Base-by-base conservation (phyloP, 768 basidiomycete species). In the Suillus placidus region DNA sequence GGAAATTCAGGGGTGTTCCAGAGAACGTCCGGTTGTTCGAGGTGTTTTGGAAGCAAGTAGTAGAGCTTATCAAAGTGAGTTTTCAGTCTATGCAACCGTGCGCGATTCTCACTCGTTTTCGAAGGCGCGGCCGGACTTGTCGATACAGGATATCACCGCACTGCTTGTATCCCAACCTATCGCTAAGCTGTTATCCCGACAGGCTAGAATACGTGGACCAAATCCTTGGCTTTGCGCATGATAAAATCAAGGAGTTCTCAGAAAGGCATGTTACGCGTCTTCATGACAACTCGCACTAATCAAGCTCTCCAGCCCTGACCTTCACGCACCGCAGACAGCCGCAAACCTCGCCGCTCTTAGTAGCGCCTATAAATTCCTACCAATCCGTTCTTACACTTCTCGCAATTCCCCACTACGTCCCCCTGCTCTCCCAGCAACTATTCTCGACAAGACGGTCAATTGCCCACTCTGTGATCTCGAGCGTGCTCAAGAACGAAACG, bases 11-110 rank as follows among this genome's bases (percentile, higher is more conserved):
- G 76, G 97, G 97, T 23, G 89, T 99, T 51, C 97, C 97, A 9
- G 93, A 95, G 74, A 86, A 98, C 69, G 97, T 97, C 30, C 93
- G 91, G 73, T 79, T 99, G 61, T 99, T 99, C 68, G 97, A 99
- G 74, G 95, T 99, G 13, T 99, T 99, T 76, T 99, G 97, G 97
- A 90, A 92, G 68, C 97, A 99, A 76, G 94, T 99, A 6, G 96
- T 99, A 13, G 92, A 97, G 75, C 87, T 99, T 34, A 96, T 99
- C 83, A 97, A 96, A 87, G 95, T 94, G 70, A 23, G 85, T 74
- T 23, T n/a, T 52, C 16, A 35, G 30, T 16, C 18, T 37, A 38
- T 13, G 16, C 52, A 38, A 16, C 16, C 0, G 18, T 65, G 35
- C 26, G 37, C 1, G 37, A 58, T 54, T 23, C 66, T 70, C 30